Evolutionary conservation across 495 filamentous ascomycete genomes (phyloP), one percentile per base, ranked within the genome.

Genomic region (Tuber magnatum): DNA sequence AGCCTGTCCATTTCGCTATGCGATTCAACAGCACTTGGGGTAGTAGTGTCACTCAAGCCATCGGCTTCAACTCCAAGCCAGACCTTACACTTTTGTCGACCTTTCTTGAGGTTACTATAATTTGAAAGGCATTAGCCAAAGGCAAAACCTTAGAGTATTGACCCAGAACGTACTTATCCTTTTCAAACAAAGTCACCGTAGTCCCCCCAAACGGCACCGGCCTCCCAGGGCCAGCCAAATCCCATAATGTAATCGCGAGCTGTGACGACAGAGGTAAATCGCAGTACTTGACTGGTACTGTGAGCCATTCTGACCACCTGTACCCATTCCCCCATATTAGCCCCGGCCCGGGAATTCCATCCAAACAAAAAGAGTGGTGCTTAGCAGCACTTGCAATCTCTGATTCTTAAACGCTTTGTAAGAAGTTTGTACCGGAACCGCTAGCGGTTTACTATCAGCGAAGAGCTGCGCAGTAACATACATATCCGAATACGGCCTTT

Each of bases 281-380:
- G 69, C 92, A 90, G 78, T 97, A 93, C 3, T 87, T 87, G 80
- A 97, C 89, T 20, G 96, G 94, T 69, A 99, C 84, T 18, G 89
- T 89, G 41, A 99, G 88, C 96, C 96, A 99, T 85, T 99, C 95
- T 82, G 94, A 94, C 95, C 95, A 99, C 81, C 87, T 88, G 72
- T 18, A 72, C 20, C 10, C 22, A 22, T 43, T 51, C 44, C 40
- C 35, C 35, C 76, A 48, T 32, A 73, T 84, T 78, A 84, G 80
- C 70, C 22, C 42, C 38, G 48, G 78, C 76, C 14, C 10, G 79
- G 42, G 42, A 70, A 61, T 61, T n/a, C 42, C 70, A n/a, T 20
- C 18, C 48, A 22, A 7, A 38, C 46, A 28, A 40, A 65, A 74
- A 46, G 69, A 70, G 74, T 42, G 68, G 56, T n/a, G 51, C 81